Base-by-base conservation (phyloP, 1,284 basidiomycete species). In the Apiotrichum domesticum region DNA sequence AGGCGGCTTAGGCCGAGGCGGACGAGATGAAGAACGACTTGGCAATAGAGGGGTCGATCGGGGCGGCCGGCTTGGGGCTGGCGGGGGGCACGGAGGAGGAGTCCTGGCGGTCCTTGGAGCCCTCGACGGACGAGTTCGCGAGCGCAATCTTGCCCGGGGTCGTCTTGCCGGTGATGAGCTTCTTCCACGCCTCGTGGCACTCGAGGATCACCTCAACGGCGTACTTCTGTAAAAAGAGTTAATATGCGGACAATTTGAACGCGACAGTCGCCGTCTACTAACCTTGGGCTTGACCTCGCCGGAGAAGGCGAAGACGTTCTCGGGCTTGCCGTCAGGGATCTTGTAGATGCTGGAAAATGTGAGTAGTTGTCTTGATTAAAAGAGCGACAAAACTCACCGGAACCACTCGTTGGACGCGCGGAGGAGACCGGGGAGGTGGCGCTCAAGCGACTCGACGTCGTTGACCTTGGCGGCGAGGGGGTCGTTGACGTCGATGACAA, bases 381-480 rank as follows among this genome's bases (percentile, higher is more conserved):
- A 13, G 37, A 7, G 10, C 21, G 21, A 21, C 21, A 21, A 35
- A 47, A 14, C 13, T 9, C 13, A 35, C 21, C 55, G 55, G 86
- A 92, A 91, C 90, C 89, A 93, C 78, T 98, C 95, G 75, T 96
- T 97, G 61, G 94, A 96, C 35, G 93, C 93, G 61, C 93, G 84
- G 80, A 96, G 88, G 68, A 98, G 82, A 63, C 96, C 96, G 51
- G 96, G 96, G 53, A 98, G 86, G 79, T 98, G 95, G 66, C 94
- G 85, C 82, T 98, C 96, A 70, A 99, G 94, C 74, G 98, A 96
- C 80, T 98, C 96, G 63, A 98, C 92, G 79, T 98, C 96, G 80
- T 98, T 98, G 74, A 99, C 84, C 79, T 95, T 92, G 72, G 87
- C 81, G 37, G 96, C 96, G 61, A 98, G 86, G 50, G 96, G 96